Base-by-base conservation (phyloP, 2,329 filamentous ascomycete species). In the Cladosporium sp. region DNA sequence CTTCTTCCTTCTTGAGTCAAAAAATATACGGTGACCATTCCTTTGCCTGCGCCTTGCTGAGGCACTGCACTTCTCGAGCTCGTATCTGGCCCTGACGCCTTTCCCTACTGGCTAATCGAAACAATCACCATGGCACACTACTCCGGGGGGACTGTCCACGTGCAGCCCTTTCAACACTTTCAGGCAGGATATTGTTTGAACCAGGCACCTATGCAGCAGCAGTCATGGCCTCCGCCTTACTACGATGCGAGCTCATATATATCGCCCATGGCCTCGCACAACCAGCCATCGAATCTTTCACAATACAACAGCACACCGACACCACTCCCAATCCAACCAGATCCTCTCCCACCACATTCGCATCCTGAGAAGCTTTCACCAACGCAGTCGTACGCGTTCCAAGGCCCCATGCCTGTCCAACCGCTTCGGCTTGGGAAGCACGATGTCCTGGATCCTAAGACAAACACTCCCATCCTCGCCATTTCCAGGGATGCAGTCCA, bases 281-380 rank as follows among this genome's bases (percentile, higher is more conserved):
- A 14, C 48, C 49, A 11, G 42, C 40, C 38, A 42, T 35, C 31
- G 18, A 13, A n/a, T 3, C 11, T 10, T 2, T 33, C 16, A 13
- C 9, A 7, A 13, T 18, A 7, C 33, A 28, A 38, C 7, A 13
- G 13, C n/a, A 37, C 19, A 16, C 44, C 13, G 8, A 13, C 7
- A n/a, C 8, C 14, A 14, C 14, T 9, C 6, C 28, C 9, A 13
- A 58, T 59, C 7, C 54, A 56, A 31, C 59, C 61, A 33, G 55
- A 60, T 51, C 56, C 53, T 9, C 53, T 62, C 1, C 59, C 57
- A 41, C 57, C 59, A 18, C 58, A 61, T 38, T 58, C 58, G 1
- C 60, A 58, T 43, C 58, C 59, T 10, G 58, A 60, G 43, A 48
- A 54, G 9, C 49, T 61, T 13, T 59, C 57, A 9, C 54, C 49